phyloP scores from a whole-genome alignment of 176 grass and related monocot genomes.

The Tuctoria greenei region DNA sequence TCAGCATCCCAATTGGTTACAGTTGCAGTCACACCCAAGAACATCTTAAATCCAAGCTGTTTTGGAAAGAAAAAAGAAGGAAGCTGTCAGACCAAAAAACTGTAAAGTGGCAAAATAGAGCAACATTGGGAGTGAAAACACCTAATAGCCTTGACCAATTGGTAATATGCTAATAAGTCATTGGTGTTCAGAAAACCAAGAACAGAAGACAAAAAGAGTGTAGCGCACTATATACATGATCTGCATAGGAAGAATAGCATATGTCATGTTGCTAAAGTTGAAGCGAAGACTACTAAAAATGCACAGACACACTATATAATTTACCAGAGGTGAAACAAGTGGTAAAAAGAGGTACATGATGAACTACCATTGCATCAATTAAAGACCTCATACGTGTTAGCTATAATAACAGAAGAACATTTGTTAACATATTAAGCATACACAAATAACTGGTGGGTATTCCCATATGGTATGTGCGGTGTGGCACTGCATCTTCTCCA shows the following conservation, averaged over 20 bases:
- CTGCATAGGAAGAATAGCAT: background rate
- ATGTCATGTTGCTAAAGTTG: background rate
- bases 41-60: constrained; percentile 99
- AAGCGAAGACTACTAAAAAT: background rate
- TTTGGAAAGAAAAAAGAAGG: background rate
- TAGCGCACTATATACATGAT: background rate
- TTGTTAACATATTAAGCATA: background rate
- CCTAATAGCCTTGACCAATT: background rate
- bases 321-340: background rate
- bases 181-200: background rate
- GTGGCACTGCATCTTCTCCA: background rate
- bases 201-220: background rate
- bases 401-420: background rate
- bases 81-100: constrained; percentile 18
- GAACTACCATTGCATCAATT: background rate
- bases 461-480: background rate
- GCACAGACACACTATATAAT: background rate
- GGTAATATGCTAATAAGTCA: background rate
- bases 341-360: background rate
- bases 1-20: constrained; percentile 97
- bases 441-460: background rate
- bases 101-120: background rate
- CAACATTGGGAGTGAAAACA: background rate
- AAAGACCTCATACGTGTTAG: background rate
- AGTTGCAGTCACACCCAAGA: constrained; percentile 85